phyloP scores from a whole-genome alignment of 108 stramenopile species.

The Schizochytrium sp. region DNA sequence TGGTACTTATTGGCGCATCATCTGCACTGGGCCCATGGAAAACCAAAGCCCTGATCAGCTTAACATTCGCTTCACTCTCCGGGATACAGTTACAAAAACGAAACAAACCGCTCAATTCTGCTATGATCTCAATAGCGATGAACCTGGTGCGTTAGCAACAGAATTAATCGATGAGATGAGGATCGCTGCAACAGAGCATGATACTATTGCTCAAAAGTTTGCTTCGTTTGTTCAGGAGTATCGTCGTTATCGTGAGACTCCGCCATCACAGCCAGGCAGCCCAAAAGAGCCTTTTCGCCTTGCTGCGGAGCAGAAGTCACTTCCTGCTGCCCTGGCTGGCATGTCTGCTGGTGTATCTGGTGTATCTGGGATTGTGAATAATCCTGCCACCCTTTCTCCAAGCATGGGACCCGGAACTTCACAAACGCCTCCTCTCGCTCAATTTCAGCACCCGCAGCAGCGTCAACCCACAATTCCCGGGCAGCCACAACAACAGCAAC shows the following conservation, averaged over 20 bases:
- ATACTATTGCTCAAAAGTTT: neutral
- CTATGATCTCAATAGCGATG: conserved; percentile 86
- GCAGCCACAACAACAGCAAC: too few species aligned
- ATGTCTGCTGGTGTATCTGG: too few species aligned
- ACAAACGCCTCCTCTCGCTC: too few species aligned
- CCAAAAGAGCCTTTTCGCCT: neutral
- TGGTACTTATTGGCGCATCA: conserved; percentile 79
- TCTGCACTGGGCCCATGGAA: conserved; percentile 60
- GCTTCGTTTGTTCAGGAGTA: neutral
- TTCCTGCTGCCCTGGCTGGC: neutral
- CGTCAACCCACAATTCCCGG: too few species aligned
- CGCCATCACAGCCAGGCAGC: neutral
- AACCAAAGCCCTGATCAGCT: conserved; percentile 77
- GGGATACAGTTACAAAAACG: conserved; percentile 76
- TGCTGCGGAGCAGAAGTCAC: neutral
- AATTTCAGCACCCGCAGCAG: too few species aligned
- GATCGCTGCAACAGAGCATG: conserved; percentile 57
- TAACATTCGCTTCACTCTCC: conserved; percentile 83
- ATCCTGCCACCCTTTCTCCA: too few species aligned
- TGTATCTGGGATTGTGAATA: too few species aligned
- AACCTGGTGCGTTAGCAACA: conserved; percentile 85
- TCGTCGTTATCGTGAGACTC: neutral
- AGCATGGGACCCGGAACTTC: too few species aligned
- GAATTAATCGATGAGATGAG: conserved; percentile 88
- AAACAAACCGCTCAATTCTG: conserved; percentile 86